Evolutionary conservation across 768 basidiomycete genomes (phyloP).

Genomic region (Lentinus tigrinus): DNA sequence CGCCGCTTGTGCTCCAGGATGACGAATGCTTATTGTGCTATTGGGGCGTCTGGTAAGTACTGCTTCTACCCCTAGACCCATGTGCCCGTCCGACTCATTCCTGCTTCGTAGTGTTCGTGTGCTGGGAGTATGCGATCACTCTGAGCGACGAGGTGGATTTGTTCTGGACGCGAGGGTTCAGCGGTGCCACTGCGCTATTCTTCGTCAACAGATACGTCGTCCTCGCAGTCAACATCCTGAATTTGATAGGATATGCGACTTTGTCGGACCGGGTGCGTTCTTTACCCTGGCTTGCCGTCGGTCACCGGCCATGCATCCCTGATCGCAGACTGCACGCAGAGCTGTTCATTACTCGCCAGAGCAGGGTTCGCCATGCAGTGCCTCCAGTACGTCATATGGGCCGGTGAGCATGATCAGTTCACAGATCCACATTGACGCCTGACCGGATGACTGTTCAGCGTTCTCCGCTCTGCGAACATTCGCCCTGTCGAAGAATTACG

Average conservation of each 20-base stretch:
- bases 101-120: neutral
- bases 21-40: neutral
- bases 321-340: neutral
- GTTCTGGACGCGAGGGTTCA: neutral
- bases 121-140: neutral
- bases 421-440: too few species aligned
- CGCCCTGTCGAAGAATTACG: neutral
- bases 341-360: neutral
- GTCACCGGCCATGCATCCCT: neutral
- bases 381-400: too few species aligned
- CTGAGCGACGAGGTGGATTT: neutral
- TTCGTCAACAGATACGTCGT: neutral
- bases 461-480: neutral
- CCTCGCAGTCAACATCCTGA: neutral
- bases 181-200: neutral
- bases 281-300: neutral
- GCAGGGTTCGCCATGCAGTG: neutral
- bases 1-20: neutral
- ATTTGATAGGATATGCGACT: neutral
- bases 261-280: neutral
- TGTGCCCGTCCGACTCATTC: too few species aligned
- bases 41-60: neutral
- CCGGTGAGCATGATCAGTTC: too few species aligned
- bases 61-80: too few species aligned
- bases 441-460: neutral